phyloP scores from a whole-genome alignment of 2,329 filamentous ascomycete species.

The Verticillium longisporum region DNA sequence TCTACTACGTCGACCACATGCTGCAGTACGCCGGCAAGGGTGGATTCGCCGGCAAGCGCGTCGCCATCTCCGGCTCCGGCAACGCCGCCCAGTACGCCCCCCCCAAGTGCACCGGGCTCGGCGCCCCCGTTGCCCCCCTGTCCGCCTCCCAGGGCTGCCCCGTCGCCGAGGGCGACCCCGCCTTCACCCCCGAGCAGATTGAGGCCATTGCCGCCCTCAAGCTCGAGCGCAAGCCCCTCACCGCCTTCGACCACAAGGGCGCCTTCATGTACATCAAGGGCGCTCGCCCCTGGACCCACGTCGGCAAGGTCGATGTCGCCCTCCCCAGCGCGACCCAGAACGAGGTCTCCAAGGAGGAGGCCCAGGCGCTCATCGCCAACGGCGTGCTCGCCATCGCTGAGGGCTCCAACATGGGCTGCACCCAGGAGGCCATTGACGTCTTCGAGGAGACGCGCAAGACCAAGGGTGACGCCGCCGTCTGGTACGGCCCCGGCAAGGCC shows the following conservation, averaged over 20 bases:
- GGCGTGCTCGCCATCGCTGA: constrained; percentile 86
- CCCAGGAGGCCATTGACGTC: constrained; percentile 85
- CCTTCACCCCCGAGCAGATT: constrained; percentile 76
- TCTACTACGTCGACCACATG: constrained; percentile 97
- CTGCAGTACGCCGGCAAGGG: constrained; percentile 85
- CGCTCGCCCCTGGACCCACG: constrained; percentile 85
- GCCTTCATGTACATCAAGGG: constrained; percentile 83
- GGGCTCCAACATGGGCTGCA: constrained; percentile 99
- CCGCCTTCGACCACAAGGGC: constrained; percentile 56
- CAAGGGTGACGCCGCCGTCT: constrained; percentile 65
- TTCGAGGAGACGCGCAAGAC: constrained; percentile 75
- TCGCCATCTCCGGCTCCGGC: constrained; percentile 92
- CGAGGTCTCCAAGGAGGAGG: constrained; percentile 90
- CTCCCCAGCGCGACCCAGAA: constrained; percentile 96
- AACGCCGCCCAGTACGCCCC: constrained; percentile 98
- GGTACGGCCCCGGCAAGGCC: constrained; percentile 96
- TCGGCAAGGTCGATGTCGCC: constrained; percentile 82
- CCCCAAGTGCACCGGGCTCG: constrained; percentile 93
- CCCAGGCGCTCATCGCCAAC: constrained; percentile 67
- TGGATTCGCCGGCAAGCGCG: constrained; percentile 82
- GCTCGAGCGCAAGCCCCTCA: constrained; percentile 76
- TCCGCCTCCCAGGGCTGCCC: constrained; percentile 87
- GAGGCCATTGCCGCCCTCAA: constrained; percentile 76
- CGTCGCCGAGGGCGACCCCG: constrained; percentile 62
- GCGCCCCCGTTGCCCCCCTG: constrained; percentile 84